Base-by-base conservation (phyloP, 495 filamentous ascomycete species). In the Bacidia gigantensis region DNA sequence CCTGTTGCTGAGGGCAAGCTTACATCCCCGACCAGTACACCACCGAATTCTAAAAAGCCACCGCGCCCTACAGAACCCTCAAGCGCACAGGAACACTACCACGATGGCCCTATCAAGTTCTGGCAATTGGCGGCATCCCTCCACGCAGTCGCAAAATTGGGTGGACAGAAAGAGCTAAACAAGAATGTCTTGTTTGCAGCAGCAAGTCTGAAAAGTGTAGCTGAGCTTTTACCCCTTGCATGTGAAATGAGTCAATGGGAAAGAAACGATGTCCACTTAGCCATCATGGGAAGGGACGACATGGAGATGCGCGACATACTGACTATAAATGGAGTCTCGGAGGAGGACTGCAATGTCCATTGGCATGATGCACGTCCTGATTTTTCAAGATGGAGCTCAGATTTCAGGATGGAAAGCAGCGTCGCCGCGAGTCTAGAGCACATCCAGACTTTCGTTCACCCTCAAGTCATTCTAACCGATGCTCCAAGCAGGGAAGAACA, bases 331-430 rank as follows among this genome's bases (percentile, higher is more conserved):
- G 71, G 70, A 1, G 60, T 76, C 20, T 57, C 44, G 24, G 63
- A 66, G 17, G 57, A 62, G 5, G 69, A 69, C 14, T 79, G 76
- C 56, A 66, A 68, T n/a, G 59, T 79, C 14, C 60, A 65, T 40
- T 78, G 72, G 70, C 76, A 79, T 64, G 75, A 78, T 63, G 68
- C 64, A 50, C 67, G 74, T 22, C 71, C 72, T 0, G 71, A 78
- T 59, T 67, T 63, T 51, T 66, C 74, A 14, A 50, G 58, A 10
- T 67, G 67, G 58, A 78, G 75, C 44, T 68, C 69, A 18, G 67
- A 74, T 45, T 56, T 59, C 35, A 72, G 75, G 20, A 74, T 79
- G 73, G 69, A 77, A 58, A 58, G 63, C 46, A 70, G 72, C 49
- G 65, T 71, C n/a, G 49, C 58, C 2, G 62, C 64, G 17, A 71